phyloP scores from a whole-genome alignment of 192 early-diverging fungal genomes.

The Rhizophagus sp. region DNA sequence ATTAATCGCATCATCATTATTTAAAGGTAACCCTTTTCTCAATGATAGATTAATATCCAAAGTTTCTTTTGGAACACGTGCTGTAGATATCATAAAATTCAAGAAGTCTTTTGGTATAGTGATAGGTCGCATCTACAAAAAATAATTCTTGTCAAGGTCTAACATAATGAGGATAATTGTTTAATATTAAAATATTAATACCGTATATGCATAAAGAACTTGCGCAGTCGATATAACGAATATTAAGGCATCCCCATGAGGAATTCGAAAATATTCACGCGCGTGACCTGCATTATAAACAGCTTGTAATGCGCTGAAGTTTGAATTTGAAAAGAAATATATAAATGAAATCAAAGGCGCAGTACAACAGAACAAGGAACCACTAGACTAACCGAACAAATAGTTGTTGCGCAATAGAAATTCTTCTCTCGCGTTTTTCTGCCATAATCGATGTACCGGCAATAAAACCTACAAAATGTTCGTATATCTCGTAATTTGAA shows the following conservation, averaged over 20 bases:
- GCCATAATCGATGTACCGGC: constrained; percentile 56
- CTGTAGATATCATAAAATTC: constrained; percentile 64
- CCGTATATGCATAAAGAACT: constrained; percentile 60
- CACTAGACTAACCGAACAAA: constrained; percentile 50
- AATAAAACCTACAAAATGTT: constrained; percentile 40
- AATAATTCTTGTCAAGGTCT: background rate
- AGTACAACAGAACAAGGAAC: constrained; percentile 10
- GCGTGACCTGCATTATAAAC: constrained; percentile 56
- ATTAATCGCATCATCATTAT: constrained; percentile 37
- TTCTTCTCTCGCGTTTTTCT: constrained; percentile 55
- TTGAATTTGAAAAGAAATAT: constrained; percentile 6
- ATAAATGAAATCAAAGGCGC: background rate
- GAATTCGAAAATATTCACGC: constrained; percentile 53
- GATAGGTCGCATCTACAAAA: constrained; percentile 54
- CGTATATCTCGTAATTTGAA: background rate
- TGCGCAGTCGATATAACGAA: constrained; percentile 57
- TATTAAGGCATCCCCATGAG: constrained; percentile 56
- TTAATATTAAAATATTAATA: constrained; percentile 33
- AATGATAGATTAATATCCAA: constrained; percentile 60
- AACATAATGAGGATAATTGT: background rate
- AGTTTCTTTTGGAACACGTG: constrained; percentile 54
- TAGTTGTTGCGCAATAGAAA: constrained; percentile 58
- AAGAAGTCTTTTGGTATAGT: constrained; percentile 59
- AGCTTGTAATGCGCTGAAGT: constrained; percentile 53
- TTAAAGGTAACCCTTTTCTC: constrained; percentile 44